Percentiles rank a stretch among this genome's conserved stretches.
Evolutionary conservation across 345 rosid species (phyloP).

Genomic region (Tarenaya hassleriana): DNA sequence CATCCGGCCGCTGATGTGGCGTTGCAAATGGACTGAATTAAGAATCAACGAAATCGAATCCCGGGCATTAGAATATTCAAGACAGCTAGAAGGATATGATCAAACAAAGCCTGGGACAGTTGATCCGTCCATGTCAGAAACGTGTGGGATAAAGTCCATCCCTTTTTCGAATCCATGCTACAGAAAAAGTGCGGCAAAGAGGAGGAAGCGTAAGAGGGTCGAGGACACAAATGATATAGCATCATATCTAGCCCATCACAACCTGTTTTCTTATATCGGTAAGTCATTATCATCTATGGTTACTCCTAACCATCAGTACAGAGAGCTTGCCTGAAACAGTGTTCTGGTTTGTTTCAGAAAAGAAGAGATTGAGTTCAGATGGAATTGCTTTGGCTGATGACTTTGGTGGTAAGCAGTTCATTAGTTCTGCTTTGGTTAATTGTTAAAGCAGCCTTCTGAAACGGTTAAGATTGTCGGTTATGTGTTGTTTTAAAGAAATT

Average conservation of each 20-base stretch:
- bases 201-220: conserved; percentile 64
- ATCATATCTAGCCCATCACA: conserved; percentile 54
- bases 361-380: conserved; percentile 53
- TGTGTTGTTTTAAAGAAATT: too few species aligned
- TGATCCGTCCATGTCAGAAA: conserved; percentile 43
- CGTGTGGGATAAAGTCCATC: conserved; percentile 45
- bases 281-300: conserved; percentile 21
- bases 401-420: conserved; percentile 44
- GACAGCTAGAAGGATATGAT: conserved; percentile 44
- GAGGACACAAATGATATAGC: conserved; percentile 51
- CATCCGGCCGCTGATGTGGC: conserved; percentile 82
- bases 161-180: conserved; percentile 55
- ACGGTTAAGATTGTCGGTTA: background rate
- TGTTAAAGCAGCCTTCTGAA: too few species aligned
- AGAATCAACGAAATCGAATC: conserved; percentile 65
- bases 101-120: conserved; percentile 38
- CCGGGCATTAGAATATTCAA: conserved; percentile 50
- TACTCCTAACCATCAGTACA: background rate
- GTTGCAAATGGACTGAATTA: conserved; percentile 83
- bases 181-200: conserved; percentile 50
- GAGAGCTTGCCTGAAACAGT: conserved; percentile 2
- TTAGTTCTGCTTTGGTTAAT: too few species aligned
- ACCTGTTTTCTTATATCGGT: conserved; percentile 68
- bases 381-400: conserved; percentile 50
- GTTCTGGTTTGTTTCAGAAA: conserved; percentile 41